Percentiles rank a stretch among this genome's conserved stretches.
phyloP scores from a whole-genome alignment of 495 filamentous ascomycete genomes.

The Penicillium lividum region DNA sequence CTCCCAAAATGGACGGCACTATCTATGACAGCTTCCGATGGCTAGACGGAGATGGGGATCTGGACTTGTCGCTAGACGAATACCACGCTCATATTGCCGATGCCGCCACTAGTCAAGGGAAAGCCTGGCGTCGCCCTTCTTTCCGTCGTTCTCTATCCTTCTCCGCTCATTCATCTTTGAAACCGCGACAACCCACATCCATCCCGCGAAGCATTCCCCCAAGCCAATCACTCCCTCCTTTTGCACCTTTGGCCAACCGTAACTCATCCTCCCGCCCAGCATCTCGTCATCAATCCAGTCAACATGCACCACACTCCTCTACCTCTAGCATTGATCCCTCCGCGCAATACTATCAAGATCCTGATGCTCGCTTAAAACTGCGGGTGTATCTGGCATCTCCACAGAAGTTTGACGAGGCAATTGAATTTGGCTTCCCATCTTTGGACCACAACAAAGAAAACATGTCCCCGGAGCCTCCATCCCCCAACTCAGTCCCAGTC shows the following conservation, averaged over 20 bases:
- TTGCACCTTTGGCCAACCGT: conserved; percentile 26
- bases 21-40: conserved; percentile 74
- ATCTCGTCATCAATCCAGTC: conserved; percentile 26
- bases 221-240: conserved; percentile 22
- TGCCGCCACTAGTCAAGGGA: conserved; percentile 24
- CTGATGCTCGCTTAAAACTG: conserved; percentile 82
- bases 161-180: conserved; percentile 19
- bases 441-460: conserved; percentile 42
- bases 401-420: conserved; percentile 92
- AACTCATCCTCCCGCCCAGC: conserved; percentile 42
- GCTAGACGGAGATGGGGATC: conserved; percentile 75
- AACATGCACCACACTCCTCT: conserved; percentile 39
- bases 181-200: conserved; percentile 16
- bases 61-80: conserved; percentile 67
- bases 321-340: conserved; percentile 66
- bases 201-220: conserved; percentile 21
- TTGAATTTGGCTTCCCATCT: conserved; percentile 90
- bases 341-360: conserved; percentile 85
- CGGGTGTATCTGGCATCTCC: conserved; percentile 87
- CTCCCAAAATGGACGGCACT: conserved; percentile 49
- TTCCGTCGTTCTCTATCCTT: conserved; percentile 54
- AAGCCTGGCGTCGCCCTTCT: conserved; percentile 35
- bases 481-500: conserved; percentile 13
- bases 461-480: conserved; percentile 19
- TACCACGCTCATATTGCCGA: conserved; percentile 49